phyloP scores from a whole-genome alignment of 2,329 filamentous ascomycete genomes.

The Knoxdaviesia proteae region DNA sequence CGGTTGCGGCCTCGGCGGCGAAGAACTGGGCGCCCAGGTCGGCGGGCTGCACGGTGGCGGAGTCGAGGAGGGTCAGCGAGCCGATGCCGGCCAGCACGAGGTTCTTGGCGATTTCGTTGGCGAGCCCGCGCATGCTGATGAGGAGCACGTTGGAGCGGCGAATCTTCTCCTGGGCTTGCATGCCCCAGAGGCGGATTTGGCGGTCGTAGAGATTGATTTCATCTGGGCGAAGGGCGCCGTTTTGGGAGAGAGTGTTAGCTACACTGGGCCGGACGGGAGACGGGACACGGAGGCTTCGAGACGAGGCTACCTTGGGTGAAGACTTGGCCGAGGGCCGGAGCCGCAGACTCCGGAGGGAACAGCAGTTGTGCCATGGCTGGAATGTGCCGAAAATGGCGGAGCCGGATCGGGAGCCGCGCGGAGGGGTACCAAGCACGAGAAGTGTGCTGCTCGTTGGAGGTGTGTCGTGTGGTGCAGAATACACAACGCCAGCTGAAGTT shows the following conservation, averaged over 20 bases:
- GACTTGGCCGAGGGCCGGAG: slow-evolving; percentile 5
- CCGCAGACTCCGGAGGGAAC: no score
- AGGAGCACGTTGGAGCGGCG: slow-evolving; percentile 77
- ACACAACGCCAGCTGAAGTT: not conserved
- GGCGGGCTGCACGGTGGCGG: slow-evolving; percentile 50
- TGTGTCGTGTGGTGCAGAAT: no score
- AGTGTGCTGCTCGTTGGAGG: not conserved
- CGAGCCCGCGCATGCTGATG: slow-evolving; percentile 69
- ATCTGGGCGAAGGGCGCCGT: slow-evolving; percentile 28
- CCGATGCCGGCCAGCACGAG: slow-evolving; percentile 84
- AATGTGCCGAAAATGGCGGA: no score
- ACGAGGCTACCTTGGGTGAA: slow-evolving; percentile 15
- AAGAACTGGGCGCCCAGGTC: slow-evolving; percentile 77
- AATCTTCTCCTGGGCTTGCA: slow-evolving; percentile 84
- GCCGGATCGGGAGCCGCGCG: no score
- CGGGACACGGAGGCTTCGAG: not conserved
- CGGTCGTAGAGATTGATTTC: slow-evolving; percentile 95
- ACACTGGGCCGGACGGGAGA: not conserved
- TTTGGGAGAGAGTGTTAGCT: not conserved
- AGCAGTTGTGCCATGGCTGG: no score
- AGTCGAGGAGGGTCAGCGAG: slow-evolving; percentile 73
- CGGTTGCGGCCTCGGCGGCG: slow-evolving; percentile 27
- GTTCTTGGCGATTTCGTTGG: slow-evolving; percentile 93
- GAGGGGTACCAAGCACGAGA: not conserved
- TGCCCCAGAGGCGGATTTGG: slow-evolving; percentile 92